These are phyloP conservation scores for Tricholoma sp. DNA, from an alignment of 768 basidiomycete species.

Conservation along the genomic window DNA sequence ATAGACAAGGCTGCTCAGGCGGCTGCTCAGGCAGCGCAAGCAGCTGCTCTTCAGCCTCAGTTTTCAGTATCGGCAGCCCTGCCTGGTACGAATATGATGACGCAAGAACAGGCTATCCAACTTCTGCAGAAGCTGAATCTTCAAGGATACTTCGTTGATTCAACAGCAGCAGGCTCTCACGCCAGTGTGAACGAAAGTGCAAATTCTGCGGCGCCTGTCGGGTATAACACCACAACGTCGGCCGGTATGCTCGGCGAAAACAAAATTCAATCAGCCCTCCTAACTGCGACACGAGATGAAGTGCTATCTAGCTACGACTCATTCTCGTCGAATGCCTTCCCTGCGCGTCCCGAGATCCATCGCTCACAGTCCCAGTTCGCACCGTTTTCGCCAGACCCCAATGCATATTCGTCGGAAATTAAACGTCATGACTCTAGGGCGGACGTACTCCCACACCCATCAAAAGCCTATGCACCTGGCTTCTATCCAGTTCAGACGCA, in stretches of 20 bases:
- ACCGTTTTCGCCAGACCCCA: conserved; percentile 78
- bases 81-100: conserved; percentile 30
- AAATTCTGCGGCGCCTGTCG: conserved; percentile 5
- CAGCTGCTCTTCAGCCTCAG: conserved; percentile 57
- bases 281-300: conserved; percentile 14
- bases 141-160: conserved; percentile 31
- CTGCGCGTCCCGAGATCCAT: conserved; percentile 29
- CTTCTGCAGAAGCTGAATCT: conserved; percentile 53
- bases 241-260: conserved; percentile 8
- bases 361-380: conserved; percentile 49
- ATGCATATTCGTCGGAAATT: conserved; percentile 33
- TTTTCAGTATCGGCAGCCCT: conserved; percentile 20
- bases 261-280: conserved; percentile 16
- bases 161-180: conserved; percentile 3
- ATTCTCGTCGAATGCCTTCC: conserved; percentile 16
- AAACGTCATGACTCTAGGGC: conserved; percentile 31
- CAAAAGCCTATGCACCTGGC: conserved; percentile 47
- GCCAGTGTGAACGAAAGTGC: conserved; percentile 6
- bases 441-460: conserved; percentile 43
- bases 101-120: conserved; percentile 59
- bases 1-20: conserved; percentile 89
- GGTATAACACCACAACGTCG: conserved; percentile 4
- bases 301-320: conserved; percentile 12
- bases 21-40: conserved; percentile 78
- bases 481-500: conserved; percentile 37